Percentiles rank a stretch among this genome's conserved stretches.
Conservation (phyloP, 208 protist species). For the Trypanosoma scelopori region DNA sequence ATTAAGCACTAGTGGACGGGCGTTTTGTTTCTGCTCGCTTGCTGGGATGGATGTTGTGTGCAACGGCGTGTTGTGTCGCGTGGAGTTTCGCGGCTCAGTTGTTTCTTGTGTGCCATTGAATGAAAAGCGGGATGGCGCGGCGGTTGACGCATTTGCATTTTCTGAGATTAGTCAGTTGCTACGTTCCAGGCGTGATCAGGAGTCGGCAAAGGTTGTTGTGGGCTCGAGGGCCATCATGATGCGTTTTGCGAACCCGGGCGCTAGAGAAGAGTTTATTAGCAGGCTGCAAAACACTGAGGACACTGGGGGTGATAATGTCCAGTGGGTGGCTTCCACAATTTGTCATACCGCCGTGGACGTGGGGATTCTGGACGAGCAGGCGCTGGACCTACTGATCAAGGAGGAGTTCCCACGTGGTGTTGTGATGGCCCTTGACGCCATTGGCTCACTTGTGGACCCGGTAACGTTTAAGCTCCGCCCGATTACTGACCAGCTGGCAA, state of each 20-base stretch:
- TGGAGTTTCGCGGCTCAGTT: conserved; percentile 48
- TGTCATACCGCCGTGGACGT: conserved; percentile 70
- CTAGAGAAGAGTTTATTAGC: conserved; percentile 52
- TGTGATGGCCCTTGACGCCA: conserved; percentile 64
- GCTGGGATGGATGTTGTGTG: conserved; percentile 44
- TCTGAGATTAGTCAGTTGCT: conserved; percentile 60
- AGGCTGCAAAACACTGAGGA: conserved; percentile 31
- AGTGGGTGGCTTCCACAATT: conserved; percentile 62
- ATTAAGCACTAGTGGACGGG: too few species aligned
- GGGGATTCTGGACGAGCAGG: conserved; percentile 46
- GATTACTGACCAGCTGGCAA: conserved; percentile 81
- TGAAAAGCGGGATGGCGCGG: too few species aligned
- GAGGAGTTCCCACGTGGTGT: conserved; percentile 74
- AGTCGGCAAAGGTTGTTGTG: conserved; percentile 43
- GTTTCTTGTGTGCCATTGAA: conserved; percentile 32
- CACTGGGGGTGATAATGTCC: conserved; percentile 29
- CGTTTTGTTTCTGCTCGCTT: background rate
- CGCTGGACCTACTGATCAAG: conserved; percentile 42
- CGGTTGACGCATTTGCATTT: conserved; percentile 24
- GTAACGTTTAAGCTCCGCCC: conserved; percentile 61
- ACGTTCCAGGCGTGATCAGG: conserved; percentile 60
- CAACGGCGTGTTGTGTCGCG: conserved; percentile 40
- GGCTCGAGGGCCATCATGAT: conserved; percentile 34
- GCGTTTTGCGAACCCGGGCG: conserved; percentile 37
- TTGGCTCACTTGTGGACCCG: conserved; percentile 73